These are phyloP conservation scores for Funneliformis caledonium DNA, from an alignment of 371 early-diverging fungal species.

Conservation along the genomic window DNA sequence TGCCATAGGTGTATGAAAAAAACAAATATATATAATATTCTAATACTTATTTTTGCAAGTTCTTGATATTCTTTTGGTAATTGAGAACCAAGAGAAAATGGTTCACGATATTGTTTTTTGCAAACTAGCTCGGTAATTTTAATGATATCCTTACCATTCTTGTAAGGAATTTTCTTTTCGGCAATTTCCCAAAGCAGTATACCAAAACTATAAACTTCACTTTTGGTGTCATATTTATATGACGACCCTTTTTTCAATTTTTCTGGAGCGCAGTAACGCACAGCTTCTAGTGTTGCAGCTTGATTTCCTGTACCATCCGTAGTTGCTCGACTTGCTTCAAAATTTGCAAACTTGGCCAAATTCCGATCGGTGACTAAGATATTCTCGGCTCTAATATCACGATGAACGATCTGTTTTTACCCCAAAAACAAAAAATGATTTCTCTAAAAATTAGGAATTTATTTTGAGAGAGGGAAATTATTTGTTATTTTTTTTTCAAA, in stretches of 20 bases:
- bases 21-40: no score
- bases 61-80: constrained; percentile 12
- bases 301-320: background rate
- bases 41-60: constrained; percentile 4
- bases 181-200: no score
- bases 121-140: background rate
- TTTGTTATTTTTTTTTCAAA: no score
- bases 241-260: background rate
- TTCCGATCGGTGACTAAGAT: no score
- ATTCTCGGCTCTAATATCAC: constrained; percentile 18
- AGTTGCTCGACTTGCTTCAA: no score
- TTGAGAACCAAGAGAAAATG: background rate
- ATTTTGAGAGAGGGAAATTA: no score
- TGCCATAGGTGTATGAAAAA: background rate
- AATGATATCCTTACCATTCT: background rate
- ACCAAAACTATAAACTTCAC: no score
- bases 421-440: no score
- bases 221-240: no score
- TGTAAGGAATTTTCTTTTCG: no score
- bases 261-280: constrained; percentile 29
- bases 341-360: no score
- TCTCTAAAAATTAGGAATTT: no score
- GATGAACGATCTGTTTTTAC: background rate
- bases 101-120: constrained; percentile 11
- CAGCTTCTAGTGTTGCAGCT: background rate